Evolutionary conservation across 2,329 filamentous ascomycete species (phyloP).

Genomic region (Aspergillus ustus): DNA sequence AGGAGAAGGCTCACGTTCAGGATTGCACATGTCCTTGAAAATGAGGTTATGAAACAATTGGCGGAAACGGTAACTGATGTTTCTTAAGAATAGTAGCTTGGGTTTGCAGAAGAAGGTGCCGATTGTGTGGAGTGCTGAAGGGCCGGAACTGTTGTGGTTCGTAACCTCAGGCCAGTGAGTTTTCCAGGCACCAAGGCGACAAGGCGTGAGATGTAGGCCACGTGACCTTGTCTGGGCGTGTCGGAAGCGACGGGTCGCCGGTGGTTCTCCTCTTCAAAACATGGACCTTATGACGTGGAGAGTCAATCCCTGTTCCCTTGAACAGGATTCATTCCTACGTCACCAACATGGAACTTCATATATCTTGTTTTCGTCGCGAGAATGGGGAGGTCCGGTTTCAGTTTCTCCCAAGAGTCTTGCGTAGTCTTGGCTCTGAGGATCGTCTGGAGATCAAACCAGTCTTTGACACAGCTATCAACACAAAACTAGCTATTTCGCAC

Average conservation of each 20-base stretch:
- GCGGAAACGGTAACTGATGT: no score
- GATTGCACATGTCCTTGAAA: no score
- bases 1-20: no score
- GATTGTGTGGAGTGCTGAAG: no score
- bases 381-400: neutral
- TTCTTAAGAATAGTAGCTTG: no score
- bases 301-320: neutral
- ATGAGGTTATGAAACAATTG: no score
- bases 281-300: neutral
- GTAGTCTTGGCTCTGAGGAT: neutral
- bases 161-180: no score
- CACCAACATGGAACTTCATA: neutral
- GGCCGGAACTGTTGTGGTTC: no score
- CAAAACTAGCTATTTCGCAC: neutral
- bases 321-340: neutral
- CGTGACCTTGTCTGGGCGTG: neutral
- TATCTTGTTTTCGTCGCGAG: neutral
- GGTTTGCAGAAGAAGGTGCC: no score
- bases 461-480: neutral
- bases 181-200: no score
- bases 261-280: neutral
- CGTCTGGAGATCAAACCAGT: neutral
- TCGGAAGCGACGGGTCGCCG: neutral
- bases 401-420: neutral
- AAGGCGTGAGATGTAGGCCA: no score